phyloP scores from a whole-genome alignment of 768 basidiomycete species.

The Macrolepiota fuliginosa region DNA sequence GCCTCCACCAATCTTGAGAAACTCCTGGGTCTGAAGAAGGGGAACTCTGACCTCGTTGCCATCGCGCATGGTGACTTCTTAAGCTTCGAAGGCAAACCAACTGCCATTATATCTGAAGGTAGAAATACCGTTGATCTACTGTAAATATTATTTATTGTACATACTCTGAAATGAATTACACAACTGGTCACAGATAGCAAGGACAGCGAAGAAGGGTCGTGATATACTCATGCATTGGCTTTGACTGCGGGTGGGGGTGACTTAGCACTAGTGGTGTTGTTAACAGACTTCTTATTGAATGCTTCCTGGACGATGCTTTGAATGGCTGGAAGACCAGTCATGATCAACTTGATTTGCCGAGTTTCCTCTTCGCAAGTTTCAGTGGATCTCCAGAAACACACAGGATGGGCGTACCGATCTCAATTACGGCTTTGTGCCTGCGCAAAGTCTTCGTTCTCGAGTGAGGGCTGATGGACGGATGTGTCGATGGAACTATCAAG shows the following conservation, averaged over 20 bases:
- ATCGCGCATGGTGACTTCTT: constrained; percentile 34
- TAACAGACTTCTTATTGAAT: neutral
- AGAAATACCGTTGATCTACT: constrained; percentile 12
- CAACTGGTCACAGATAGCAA: constrained; percentile 2
- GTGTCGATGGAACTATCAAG: constrained; percentile 64
- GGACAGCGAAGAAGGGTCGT: constrained; percentile 1
- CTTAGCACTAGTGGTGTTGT: neutral
- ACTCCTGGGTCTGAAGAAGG: constrained; percentile 33
- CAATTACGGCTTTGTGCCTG: constrained; percentile 63
- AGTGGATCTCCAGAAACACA: neutral
- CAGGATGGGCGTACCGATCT: constrained; percentile 47
- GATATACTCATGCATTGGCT: neutral
- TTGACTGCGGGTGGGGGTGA: neutral
- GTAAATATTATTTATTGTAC: constrained; percentile 12
- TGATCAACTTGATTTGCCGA: constrained; percentile 75
- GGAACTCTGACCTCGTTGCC: constrained; percentile 37
- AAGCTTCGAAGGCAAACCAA: constrained; percentile 39
- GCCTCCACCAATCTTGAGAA: constrained; percentile 42
- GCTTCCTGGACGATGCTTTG: constrained; percentile 48
- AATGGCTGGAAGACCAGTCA: constrained; percentile 62
- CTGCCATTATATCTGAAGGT: constrained; percentile 30
- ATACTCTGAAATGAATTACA: constrained; percentile 7
- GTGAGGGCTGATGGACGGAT: constrained; percentile 47
- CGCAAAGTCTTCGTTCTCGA: constrained; percentile 44
- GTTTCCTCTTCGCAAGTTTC: constrained; percentile 48